Evolutionary conservation across 225 moss, liverwort and hornwort genomes (phyloP), one percentile per base, ranked within the genome.

Genomic region (Marchantia polymorpha): DNA sequence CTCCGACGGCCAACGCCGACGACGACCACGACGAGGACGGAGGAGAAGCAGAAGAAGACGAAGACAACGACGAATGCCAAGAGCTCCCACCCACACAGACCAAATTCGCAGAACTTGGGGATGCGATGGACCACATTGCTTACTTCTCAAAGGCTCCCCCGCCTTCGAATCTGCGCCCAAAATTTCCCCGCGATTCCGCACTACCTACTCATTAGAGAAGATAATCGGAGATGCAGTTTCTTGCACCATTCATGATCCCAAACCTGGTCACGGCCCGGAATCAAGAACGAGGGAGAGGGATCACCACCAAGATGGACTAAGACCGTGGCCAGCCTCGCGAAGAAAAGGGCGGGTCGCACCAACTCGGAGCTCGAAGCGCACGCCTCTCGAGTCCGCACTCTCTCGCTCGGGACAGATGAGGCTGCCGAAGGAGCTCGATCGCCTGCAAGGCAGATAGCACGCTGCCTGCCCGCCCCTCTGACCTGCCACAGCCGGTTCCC

Each of bases 71-170:
- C 12, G 29, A 31, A 25, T 72, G 59, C 20, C 31, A 50, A 48
- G 30, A n/a, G 23, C 77, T 49, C 19, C 53, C 8, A 26, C 65
- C 58, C 47, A 17, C n/a, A 29, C 7, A 16, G 25, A 66, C 23
- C n/a, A 30, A 50, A 66, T 53, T 68, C 5, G 78, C 29, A 65
- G 27, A 53, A 52, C 26, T 51, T 52, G 78, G 78, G 39, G n/a
- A 27, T 27, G 78, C 52, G 52, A 53, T 65, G 78, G 66, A 78
- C 78, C 78, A 78, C 78, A 78, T 78, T 67, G 65, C 78, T 78
- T 74, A 55, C 72, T 72, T 72, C 20, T 72, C 17, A 50, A 51
- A 51, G 23, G 23, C n/a, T 52, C 47, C 22, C 46, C 70, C 0
- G 48, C 12, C 46, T 39, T 70, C 39, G 8, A 47, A 70, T 46